Conservation (phyloP, 176 grass and related monocot genomes). For the Zoysia pacifica region DNA sequence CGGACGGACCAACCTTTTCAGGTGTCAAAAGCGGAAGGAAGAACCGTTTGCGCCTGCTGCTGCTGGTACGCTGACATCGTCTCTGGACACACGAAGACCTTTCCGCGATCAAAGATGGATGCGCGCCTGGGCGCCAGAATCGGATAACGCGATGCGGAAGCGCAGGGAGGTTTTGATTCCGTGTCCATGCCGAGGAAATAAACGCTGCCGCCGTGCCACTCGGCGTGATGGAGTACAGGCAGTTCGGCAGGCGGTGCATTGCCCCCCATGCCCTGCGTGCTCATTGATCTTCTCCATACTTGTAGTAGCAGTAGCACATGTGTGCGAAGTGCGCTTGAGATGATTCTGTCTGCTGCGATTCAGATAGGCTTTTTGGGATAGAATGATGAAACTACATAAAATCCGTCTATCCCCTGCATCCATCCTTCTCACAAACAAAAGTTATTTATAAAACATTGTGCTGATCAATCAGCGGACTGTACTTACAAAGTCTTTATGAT, state of each 20-base stretch:
- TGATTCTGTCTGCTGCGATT: constrained; percentile 29
- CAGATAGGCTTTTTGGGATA: constrained; percentile 17
- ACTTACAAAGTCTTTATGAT: neutral
- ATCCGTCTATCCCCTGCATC: neutral
- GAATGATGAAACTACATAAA: constrained; percentile 23
- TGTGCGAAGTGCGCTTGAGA: constrained; percentile 32
- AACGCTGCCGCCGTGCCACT: constrained; percentile 39
- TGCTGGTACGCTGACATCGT: neutral
- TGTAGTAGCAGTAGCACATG: neutral
- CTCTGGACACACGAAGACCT: neutral
- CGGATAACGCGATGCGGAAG: constrained; percentile 28
- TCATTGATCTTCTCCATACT: constrained; percentile 27
- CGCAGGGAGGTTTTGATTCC: constrained; percentile 24
- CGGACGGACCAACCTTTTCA: constrained; percentile 11
- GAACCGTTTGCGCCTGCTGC: neutral
- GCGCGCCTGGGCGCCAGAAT: constrained; percentile 24
- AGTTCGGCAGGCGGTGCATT: constrained; percentile 21
- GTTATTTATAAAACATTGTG: neutral
- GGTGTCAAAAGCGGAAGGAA: neutral
- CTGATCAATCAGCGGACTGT: too few species aligned
- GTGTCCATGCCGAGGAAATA: constrained; percentile 28
- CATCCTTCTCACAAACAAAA: neutral
- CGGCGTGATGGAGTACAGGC: constrained; percentile 33
- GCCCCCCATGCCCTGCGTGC: neutral
- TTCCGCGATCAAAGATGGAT: neutral